A percentile compares a stretch with the other conserved stretches of the same genome.
Conservation (phyloP, 257 asterid species). For the Apocynum venetum region DNA sequence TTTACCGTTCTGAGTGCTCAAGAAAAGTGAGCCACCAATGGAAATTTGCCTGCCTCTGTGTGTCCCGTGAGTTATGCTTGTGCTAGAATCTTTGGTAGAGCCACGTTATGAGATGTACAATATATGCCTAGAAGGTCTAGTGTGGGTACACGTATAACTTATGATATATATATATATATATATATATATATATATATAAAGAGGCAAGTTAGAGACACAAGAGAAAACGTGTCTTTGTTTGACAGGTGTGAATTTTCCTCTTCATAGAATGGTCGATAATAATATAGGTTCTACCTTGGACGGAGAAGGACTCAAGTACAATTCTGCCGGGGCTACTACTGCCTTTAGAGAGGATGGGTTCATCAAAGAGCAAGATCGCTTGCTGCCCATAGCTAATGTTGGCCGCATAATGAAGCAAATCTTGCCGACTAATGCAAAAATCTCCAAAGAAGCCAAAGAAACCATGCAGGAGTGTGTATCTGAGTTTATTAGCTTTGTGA, state of each 20-base stretch:
- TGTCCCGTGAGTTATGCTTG: constrained; percentile 2
- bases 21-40: constrained; percentile 21
- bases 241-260: constrained; percentile 20
- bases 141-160: neutral
- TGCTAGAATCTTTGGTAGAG: constrained; percentile 11
- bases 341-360: constrained; percentile 9
- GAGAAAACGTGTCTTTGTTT: constrained; percentile 27
- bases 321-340: neutral
- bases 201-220: constrained; percentile 25
- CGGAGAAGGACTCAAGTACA: constrained; percentile 11
- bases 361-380: constrained; percentile 42
- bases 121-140: neutral
- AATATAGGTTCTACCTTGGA: constrained; percentile 3
- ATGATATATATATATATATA: too few species aligned
- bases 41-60: constrained; percentile 27
- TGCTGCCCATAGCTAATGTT: constrained; percentile 53
- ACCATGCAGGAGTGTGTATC: constrained; percentile 60
- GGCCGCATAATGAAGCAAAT: constrained; percentile 55
- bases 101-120: constrained; percentile 3
- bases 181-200: too few species aligned
- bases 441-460: constrained; percentile 52
- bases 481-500: constrained; percentile 61
- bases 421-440: constrained; percentile 54
- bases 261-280: constrained; percentile 28
- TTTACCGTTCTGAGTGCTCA: constrained; percentile 8